Evolutionary conservation across 1,284 basidiomycete genomes (phyloP).

Genomic region (Cryptococcus sp.): DNA sequence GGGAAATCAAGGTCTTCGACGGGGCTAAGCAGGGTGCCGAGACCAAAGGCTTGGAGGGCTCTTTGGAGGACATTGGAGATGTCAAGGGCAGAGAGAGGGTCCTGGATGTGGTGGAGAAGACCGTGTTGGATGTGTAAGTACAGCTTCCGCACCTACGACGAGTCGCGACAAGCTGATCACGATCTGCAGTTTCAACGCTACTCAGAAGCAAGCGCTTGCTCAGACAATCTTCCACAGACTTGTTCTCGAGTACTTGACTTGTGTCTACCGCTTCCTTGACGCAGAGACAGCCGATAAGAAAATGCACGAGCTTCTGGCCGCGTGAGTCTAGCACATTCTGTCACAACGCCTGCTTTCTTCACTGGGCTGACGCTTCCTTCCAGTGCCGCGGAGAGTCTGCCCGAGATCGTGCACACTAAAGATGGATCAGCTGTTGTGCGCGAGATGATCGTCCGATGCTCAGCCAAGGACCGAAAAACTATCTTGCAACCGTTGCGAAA

Average conservation of each 20-base stretch:
- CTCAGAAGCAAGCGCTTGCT: conserved; percentile 80
- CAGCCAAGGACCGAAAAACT: conserved; percentile 87
- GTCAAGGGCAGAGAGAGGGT: conserved; percentile 66
- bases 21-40: conserved; percentile 57
- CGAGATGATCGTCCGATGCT: conserved; percentile 75
- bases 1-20: conserved; percentile 78
- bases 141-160: background rate
- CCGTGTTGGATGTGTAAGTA: conserved; percentile 72
- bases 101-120: conserved; percentile 68
- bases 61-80: conserved; percentile 65
- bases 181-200: conserved; percentile 72
- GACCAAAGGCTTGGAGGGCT: conserved; percentile 61
- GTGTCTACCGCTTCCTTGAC: conserved; percentile 46
- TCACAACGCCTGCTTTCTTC: background rate
- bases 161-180: background rate
- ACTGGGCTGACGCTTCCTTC: conserved; percentile 61
- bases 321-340: conserved; percentile 25
- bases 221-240: conserved; percentile 83
- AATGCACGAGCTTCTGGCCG: conserved; percentile 51
- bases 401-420: conserved; percentile 88
- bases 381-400: conserved; percentile 62
- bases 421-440: conserved; percentile 83
- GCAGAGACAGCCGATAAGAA: conserved; percentile 49
- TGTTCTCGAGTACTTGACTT: conserved; percentile 52
- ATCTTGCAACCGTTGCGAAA: conserved; percentile 82